Base-by-base conservation (phyloP, 2,329 filamentous ascomycete genomes). In the Stachybotrys echinatus region DNA sequence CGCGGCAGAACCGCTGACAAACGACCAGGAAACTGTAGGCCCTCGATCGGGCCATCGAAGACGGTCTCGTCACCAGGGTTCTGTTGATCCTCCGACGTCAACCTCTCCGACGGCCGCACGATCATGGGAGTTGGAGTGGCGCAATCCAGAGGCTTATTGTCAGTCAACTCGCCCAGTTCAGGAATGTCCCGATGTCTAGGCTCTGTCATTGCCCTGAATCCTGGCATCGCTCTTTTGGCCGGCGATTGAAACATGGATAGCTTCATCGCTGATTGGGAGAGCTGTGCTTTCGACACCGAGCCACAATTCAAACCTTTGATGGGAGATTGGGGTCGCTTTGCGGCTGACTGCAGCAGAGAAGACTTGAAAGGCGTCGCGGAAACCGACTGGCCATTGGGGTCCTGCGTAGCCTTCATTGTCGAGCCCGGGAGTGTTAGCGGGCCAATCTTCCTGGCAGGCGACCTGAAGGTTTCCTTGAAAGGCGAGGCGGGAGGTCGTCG, bases 381-480 rank as follows among this genome's bases (percentile, higher is more conserved):
- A 27, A 43, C 57, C 10, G 50, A 22, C n/a, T 57, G 51, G 1
- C 55, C 52, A 1, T 46, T 48, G 10, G 38, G 38, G 17, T 52
- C 48, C n/a, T 49, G 50, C 2, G 50, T 18, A 5, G 59, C 48
- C 46, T 66, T 69, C 50, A 68, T 50, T 45, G 61, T 56, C n/a
- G 70, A 66, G 6, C 61, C 63, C 12, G 65, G 66, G 6, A 70
- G 54, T 14, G 60, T 51, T 42, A 65, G 49, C 19, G 58, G 50
- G 12, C 62, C 62, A 23, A 68, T 66, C 27, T 65, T 64, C 59
- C 79, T 81, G 1, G 81, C 76, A 0, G 81, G 80, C 2, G 77
- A 79, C 53, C 73, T 80, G 61, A 84, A 67, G 0, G 73, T 65
- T 21, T 82, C 80, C 57, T 78, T 83, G 55, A 68, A 72, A 0